Base-by-base conservation (phyloP, 1,284 basidiomycete genomes). In the Ustilago curta region DNA sequence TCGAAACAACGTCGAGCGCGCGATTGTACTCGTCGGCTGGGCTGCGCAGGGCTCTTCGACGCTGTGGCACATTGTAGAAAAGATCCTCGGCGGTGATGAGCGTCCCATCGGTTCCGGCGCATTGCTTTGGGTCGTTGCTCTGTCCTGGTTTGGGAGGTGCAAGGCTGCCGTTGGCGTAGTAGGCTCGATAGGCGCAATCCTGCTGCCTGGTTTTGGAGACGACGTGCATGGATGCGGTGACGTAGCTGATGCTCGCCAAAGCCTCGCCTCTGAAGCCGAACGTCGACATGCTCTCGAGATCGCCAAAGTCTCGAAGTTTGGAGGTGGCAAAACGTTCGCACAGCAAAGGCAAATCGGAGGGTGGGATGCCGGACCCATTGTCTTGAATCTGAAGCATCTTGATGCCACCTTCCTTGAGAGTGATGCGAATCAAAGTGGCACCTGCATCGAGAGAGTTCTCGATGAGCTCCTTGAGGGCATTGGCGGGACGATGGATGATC, bases 211-310 rank as follows among this genome's bases (percentile, higher is more conserved):
- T 82, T 39, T 98, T 99, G 5, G 94, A 97, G 14, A 93, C 87
- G 9, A 99, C 92, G 19, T 91, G 90, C 70, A 99, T 88, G 82
- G 93, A 92, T 2, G 95, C 91, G 44, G 73, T 76, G 54, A 97
- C 94, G 86, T 97, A 95, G 31, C 94, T 96, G 68, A 99, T 95
- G 40, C 94, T 97, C 0, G 97, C 97, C 23, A 99, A 87, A 0
- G 97, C 97, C 86, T 99, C 97, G 32, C 97, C 97, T 59, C 97
- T 90, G 85, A 99, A 99, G 1, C 97, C 97, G 85, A 97, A 99
- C 0, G 97, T 99, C 4, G 89, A 88, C 50, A 99, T 88, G n/a
- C 87, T 88, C 43, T 91, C 90, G 49, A 99, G 86, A 83, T 99
- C 97, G 11, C 92, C 91, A 82, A 95, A 99, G 0, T 90, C 89